Base-by-base conservation (phyloP, 2,329 filamentous ascomycete species). In the Aspergillus ochraceus region DNA sequence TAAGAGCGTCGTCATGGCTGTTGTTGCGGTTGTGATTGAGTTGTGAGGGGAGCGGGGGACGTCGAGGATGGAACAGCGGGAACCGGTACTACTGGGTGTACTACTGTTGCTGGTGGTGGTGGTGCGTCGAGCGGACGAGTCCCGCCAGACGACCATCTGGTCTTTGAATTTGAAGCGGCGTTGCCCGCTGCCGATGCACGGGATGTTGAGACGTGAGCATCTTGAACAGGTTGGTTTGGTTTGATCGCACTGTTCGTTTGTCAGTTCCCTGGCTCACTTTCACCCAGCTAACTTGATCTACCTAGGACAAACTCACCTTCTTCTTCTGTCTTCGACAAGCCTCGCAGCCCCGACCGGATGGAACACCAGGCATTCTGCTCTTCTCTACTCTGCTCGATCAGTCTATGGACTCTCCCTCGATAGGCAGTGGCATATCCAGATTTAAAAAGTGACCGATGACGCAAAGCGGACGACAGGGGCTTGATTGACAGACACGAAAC, bases 81-180 rank as follows among this genome's bases (percentile, higher is more conserved):
- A n/a, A n/a, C n/a, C n/a, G n/a, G n/a, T n/a, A n/a, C n/a, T n/a
- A n/a, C n/a, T n/a, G n/a, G n/a, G n/a, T n/a, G n/a, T n/a, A 24
- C 24, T 24, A 24, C 24, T 24, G 29, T 4, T 2, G 17, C 2
- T n/a, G 30, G 19, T 32, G 20, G 22, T n/a, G 11, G 14, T 39
- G 19, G 32, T 4, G 26, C 22, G 39, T 2, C 26, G 26, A 29
- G 26, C 26, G 26, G 26, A 29, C 14, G 53, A 30, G 12, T 14
- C 29, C 39, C 53, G 24, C 26, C 22, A 22, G 46, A 47, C 29
- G 19, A 42, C 22, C 46, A n/a, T 56, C 8, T 56, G 60, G 12
- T 64, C 53, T 51, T 67, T 66, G 57, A 71, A 71, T 49, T 65
- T 69, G 52, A 63, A 71, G 8, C 69, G 60, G 36, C 61, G 64